Evolutionary conservation across 352 stramenopile genomes (phyloP), one percentile per base, ranked within the genome.

Genomic region (Phytopythium montanum): DNA sequence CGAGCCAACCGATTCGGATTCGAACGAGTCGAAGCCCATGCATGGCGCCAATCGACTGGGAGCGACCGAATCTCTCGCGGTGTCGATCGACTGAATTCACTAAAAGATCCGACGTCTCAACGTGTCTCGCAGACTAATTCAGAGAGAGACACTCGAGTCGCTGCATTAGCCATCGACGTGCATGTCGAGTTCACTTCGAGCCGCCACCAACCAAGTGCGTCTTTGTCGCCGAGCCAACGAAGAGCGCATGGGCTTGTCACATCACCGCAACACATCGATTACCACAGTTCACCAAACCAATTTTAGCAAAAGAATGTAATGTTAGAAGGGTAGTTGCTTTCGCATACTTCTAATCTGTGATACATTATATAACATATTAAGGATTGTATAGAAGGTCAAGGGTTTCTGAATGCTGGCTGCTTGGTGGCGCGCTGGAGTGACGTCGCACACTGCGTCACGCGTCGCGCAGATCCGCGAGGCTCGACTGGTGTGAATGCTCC

Each of bases 41-140:
- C 4, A 34, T 14, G 14, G 13, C 6, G 25, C 25, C 8, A 54
- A 54, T 54, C 26, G 28, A 12, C 21, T 23, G 46, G 4, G 9
- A 39, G 46, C 46, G 45, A 49, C n/a, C n/a, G n/a, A n/a, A n/a
- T n/a, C n/a, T n/a, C n/a, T 23, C 23, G 46, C 26, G 13, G 25
- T n/a, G 26, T 36, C 46, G 46, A 23, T 38, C 23, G 2, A 45
- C 21, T 13, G 8, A 49, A 49, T 57, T 57, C 52, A 48, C 52
- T 18, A 57, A 48, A 57, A 57, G 34, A 49, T 57, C 34, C 51
- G 49, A 42, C 26, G 49, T 29, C 19, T 39, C 39, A 45, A n/a
- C 39, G 18, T 45, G 39, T 45, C 39, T 45, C 39, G 21, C 39
- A 25, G 39, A 45, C 39, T 45, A 45, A 45, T 45, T 45, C 42